These are phyloP conservation scores for Melaleuca alternifolia DNA, from an alignment of 345 rosid species.

Conservation along the genomic window DNA sequence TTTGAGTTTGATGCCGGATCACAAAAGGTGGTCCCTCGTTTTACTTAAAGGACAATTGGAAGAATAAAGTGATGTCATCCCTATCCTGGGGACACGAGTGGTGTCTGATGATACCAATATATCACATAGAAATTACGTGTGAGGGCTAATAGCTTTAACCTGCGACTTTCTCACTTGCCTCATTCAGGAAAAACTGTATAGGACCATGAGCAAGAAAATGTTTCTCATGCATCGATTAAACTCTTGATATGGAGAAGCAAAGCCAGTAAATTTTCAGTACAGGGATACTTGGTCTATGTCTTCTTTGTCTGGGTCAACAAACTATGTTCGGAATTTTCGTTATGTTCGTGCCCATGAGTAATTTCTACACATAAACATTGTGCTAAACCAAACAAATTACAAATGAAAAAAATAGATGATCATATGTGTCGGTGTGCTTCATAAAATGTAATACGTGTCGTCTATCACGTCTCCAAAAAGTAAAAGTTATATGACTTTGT, in stretches of 20 bases:
- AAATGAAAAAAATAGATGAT: not conserved
- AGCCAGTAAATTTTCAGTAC: not conserved
- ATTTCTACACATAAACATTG: not conserved
- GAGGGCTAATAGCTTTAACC: not conserved
- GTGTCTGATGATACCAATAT: not conserved
- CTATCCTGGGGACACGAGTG: not conserved
- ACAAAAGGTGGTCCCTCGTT: not conserved
- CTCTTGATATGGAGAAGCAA: not conserved
- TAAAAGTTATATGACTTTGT: not conserved
- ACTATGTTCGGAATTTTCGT: not conserved
- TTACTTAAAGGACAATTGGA: not conserved
- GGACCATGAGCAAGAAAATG: not conserved
- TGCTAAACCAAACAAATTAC: not conserved
- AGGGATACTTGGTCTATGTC: not conserved
- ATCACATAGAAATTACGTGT: not conserved
- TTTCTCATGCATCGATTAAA: not conserved
- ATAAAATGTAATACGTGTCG: not conserved
- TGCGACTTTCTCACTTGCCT: not conserved
- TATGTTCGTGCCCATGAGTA: not conserved
- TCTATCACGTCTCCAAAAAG: not conserved
- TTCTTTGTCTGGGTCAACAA: not conserved
- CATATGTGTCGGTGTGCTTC: not conserved
- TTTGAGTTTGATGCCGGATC: not conserved
- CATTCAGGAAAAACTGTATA: not conserved
- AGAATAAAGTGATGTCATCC: not conserved